phyloP scores from a whole-genome alignment of 192 early-diverging fungal species.

The Coemansia asiatica region DNA sequence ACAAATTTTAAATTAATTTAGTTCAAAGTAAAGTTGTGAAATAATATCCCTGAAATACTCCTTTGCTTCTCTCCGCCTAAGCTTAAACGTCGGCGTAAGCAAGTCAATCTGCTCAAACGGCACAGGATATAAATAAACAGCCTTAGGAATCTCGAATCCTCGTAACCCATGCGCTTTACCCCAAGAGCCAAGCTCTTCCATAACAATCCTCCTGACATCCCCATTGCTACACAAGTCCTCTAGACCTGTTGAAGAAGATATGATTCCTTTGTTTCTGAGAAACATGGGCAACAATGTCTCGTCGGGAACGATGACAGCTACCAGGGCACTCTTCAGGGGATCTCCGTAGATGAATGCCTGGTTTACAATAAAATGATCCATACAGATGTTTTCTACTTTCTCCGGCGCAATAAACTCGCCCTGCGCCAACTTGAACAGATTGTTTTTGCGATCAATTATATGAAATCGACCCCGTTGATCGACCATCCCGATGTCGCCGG shows the following conservation, averaged over 20 bases:
- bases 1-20: no score
- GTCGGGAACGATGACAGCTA: slow-evolving; percentile 78
- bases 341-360: slow-evolving; percentile 83
- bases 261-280: slow-evolving; percentile 21
- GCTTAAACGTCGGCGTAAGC: slow-evolving; percentile 77
- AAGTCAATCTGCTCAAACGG: slow-evolving; percentile 73
- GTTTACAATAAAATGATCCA: slow-evolving; percentile 60
- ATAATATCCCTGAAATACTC: slow-evolving; percentile 58
- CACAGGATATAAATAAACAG: slow-evolving; percentile 61
- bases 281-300: slow-evolving; percentile 51
- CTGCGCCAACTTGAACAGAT: slow-evolving; percentile 80
- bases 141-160: slow-evolving; percentile 74
- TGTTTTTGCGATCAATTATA: slow-evolving; percentile 85
- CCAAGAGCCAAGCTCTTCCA: slow-evolving; percentile 57
- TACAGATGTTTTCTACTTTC: slow-evolving; percentile 72
- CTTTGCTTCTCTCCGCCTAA: slow-evolving; percentile 52
- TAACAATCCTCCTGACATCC: slow-evolving; percentile 53
- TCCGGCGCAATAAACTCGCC: slow-evolving; percentile 84
- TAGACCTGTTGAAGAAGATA: slow-evolving; percentile 12
- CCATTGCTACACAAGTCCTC: slow-evolving; percentile 60
- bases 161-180: slow-evolving; percentile 61
- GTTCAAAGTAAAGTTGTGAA: no score
- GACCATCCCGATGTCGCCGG: slow-evolving; percentile 81
- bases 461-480: slow-evolving; percentile 66
- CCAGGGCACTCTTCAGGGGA: slow-evolving; percentile 67